These are phyloP conservation scores for Rhodotorula sp. DNA, from an alignment of 1,284 basidiomycete genomes.

Conservation along the genomic window DNA sequence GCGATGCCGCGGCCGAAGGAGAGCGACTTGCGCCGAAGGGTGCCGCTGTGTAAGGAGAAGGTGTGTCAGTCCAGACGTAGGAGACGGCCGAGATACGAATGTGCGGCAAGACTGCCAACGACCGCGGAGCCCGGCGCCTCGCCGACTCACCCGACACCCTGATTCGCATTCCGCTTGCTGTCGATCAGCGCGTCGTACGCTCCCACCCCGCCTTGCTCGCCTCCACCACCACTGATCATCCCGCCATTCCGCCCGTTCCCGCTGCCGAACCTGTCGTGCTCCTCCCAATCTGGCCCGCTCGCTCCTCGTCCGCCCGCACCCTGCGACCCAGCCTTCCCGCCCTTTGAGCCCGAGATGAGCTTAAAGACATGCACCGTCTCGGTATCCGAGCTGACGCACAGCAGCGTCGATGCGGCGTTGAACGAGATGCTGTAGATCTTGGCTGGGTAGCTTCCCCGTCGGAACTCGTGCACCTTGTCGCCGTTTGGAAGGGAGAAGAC, in stretches of 20 bases:
- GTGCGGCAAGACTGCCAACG: no score
- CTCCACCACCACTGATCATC: constrained; percentile 25
- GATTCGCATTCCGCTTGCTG: constrained; percentile 43
- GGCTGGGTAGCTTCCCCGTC: constrained; percentile 81
- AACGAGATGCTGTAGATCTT: constrained; percentile 90
- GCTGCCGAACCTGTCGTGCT: constrained; percentile 26
- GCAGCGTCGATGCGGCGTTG: constrained; percentile 75
- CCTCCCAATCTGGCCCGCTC: constrained; percentile 35
- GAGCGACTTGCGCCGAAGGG: constrained; percentile 67
- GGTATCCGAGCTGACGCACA: constrained; percentile 87
- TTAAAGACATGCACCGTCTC: constrained; percentile 98
- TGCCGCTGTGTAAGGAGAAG: constrained; percentile 15
- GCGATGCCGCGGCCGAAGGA: constrained; percentile 77
- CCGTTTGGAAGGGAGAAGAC: constrained; percentile 89
- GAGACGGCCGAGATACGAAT: no score
- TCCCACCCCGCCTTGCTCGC: constrained; percentile 29
- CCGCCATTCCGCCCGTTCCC: neutral
- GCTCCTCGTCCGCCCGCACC: constrained; percentile 16
- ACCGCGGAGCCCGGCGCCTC: no score
- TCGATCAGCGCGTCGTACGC: constrained; percentile 52
- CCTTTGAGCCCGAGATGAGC: constrained; percentile 53
- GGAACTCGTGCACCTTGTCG: constrained; percentile 92
- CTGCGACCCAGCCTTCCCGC: constrained; percentile 28
- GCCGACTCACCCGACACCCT: constrained; percentile 30
- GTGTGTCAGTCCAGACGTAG: neutral